A percentile compares a stretch with the other conserved stretches of the same genome.
phyloP scores from a whole-genome alignment of 2,329 filamentous ascomycete species.

The Monosporascus ibericus region DNA sequence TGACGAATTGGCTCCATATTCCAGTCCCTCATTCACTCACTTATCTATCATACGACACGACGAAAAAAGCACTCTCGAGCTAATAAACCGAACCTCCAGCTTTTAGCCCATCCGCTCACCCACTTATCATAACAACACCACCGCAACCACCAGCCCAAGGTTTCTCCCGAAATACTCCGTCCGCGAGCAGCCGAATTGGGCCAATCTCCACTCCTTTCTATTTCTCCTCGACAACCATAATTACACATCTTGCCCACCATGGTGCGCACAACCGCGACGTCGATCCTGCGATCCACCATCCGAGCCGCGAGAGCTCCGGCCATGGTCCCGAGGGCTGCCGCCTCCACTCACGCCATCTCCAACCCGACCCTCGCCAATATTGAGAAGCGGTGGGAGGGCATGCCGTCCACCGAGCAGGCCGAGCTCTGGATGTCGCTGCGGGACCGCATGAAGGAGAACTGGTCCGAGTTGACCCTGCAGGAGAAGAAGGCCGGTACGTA shows the following conservation, averaged over 20 bases:
- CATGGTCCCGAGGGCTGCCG: constrained; percentile 44
- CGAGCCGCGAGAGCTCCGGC: constrained; percentile 32
- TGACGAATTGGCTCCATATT: neutral
- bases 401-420: constrained; percentile 98
- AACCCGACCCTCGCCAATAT: constrained; percentile 97
- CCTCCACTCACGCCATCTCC: constrained; percentile 85
- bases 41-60: constrained; percentile 1
- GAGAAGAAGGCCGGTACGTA: constrained; percentile 99
- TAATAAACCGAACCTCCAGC: neutral
- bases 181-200: constrained; percentile 17
- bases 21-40: too few species aligned
- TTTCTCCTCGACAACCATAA: constrained; percentile 6
- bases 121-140: neutral
- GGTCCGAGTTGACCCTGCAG: constrained; percentile 88
- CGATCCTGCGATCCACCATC: constrained; percentile 43
- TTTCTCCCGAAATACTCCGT: neutral
- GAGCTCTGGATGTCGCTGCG: constrained; percentile 98
- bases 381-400: constrained; percentile 97
- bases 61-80: neutral
- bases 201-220: constrained; percentile 19
- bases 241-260: constrained; percentile 31
- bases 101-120: neutral
- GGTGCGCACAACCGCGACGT: constrained; percentile 49
- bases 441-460: constrained; percentile 98
- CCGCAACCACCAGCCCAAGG: constrained; percentile 2